Evolutionary conservation across 208 protist genomes (phyloP).

Genomic region (Acanthamoeba healyi): DNA sequence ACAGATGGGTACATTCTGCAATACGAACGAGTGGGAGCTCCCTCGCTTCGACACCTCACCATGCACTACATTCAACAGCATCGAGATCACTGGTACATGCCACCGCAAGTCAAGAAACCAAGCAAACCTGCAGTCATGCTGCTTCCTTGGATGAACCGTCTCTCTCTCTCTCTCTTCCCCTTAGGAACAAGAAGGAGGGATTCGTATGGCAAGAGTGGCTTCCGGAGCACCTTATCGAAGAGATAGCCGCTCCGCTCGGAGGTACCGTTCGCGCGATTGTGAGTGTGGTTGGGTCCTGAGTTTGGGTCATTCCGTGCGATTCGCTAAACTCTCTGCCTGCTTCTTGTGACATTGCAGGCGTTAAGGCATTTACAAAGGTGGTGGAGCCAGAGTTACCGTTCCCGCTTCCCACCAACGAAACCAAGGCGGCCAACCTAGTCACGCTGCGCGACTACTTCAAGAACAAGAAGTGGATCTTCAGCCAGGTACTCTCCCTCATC

Average conservation of each 20-base stretch:
- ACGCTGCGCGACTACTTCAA: conserved; percentile 24
- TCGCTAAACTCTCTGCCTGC: no score
- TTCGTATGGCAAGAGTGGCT: neutral
- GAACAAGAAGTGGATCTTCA: conserved; percentile 19
- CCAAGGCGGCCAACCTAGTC: neutral
- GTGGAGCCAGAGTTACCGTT: neutral
- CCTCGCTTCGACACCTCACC: conserved; percentile 3
- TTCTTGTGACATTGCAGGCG: no score
- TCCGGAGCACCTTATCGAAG: neutral
- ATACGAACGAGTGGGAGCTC: neutral
- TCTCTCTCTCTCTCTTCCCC: neutral
- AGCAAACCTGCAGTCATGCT: no score
- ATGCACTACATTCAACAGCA: neutral
- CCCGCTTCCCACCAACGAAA: neutral
- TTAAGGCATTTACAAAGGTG: neutral
- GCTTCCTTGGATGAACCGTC: no score
- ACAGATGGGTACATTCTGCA: conserved; percentile 28
- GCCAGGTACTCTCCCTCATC: no score
- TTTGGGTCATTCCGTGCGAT: no score
- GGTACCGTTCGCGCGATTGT: no score
- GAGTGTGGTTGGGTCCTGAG: neutral
- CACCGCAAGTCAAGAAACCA: no score
- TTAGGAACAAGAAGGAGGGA: conserved; percentile 18
- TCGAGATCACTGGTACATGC: neutral
- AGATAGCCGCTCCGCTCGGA: neutral